Conservation (phyloP, 2,329 filamentous ascomycete species). For the Fusarium sacchari region DNA sequence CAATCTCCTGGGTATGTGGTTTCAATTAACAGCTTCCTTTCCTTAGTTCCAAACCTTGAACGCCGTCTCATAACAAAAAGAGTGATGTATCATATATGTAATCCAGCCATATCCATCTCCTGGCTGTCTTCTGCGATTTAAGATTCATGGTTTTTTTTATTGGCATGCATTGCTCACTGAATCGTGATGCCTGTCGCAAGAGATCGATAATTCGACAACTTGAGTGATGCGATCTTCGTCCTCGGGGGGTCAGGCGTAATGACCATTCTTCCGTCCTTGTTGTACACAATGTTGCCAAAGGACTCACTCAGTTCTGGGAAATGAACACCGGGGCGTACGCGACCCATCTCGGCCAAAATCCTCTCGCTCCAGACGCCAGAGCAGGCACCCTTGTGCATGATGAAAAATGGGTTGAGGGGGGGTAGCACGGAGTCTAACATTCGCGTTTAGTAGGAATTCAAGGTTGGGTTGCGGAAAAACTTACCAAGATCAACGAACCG, state of each 20-base stretch:
- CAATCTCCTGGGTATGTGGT: slow-evolving; percentile 42
- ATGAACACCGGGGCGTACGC: slow-evolving; percentile 65
- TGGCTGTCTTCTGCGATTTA: neutral
- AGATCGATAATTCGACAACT: slow-evolving; percentile 66
- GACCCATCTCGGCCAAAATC: slow-evolving; percentile 70
- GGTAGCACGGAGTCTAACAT: slow-evolving; percentile 72
- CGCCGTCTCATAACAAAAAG: slow-evolving; percentile 33
- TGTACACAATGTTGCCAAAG: slow-evolving; percentile 68
- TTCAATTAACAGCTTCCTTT: slow-evolving; percentile 37
- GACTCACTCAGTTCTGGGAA: slow-evolving; percentile 73
- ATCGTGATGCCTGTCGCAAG: slow-evolving; percentile 54
- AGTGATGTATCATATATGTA: neutral
- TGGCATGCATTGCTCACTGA: slow-evolving; percentile 37
- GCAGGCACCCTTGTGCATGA: slow-evolving; percentile 68
- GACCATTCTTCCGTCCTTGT: slow-evolving; percentile 68
- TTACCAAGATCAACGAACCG: slow-evolving; percentile 78
- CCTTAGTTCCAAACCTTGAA: slow-evolving; percentile 30
- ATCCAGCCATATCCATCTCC: neutral
- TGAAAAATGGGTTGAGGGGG: slow-evolving; percentile 77
- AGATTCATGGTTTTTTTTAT: neutral
- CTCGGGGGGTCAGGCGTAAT: slow-evolving; percentile 66
- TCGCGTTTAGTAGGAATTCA: slow-evolving; percentile 27
- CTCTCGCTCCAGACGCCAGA: slow-evolving; percentile 78
- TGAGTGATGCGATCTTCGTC: slow-evolving; percentile 64
- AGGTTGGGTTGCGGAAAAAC: slow-evolving; percentile 33